Base-by-base conservation (phyloP, 495 filamentous ascomycete species). In the Aspergillus campestris region DNA sequence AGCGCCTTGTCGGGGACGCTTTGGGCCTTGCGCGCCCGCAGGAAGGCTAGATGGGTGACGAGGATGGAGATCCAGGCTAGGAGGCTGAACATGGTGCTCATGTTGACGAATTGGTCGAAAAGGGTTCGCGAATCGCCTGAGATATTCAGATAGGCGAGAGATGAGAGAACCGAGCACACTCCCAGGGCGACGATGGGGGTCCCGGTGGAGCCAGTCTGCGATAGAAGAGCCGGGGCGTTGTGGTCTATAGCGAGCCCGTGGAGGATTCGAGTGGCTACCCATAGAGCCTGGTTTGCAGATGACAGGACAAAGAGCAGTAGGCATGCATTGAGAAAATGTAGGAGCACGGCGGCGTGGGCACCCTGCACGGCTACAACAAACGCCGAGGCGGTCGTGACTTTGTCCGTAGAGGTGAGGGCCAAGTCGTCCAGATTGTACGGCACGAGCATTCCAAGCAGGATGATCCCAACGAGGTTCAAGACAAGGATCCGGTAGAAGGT, bases 401-500 rank as follows among this genome's bases (percentile, higher is more conserved):
- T 53, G 13, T 58, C 59, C 4, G 52, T 49, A 0, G 51, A 38
- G 18, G 45, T 30, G 8, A 62, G 65, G 9, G 69, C 52, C 3
- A 92, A 69, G 0, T 65, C 47, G 0, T 32, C 14, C 18, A 62
- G 63, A 51, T 79, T 62, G 46, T 74, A 74, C 6, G 77, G 75
- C 0, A 79, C 67, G 10, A 77, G 60, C 64, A 78, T 70, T n/a
- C 74, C 73, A 7, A 82, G 44, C 3, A 69, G 48, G 34, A 72
- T 65, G 32, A 79, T 56, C 0, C 66, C 64, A 18, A 78, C 53
- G 35, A 77, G 58, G 63, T 92, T 91, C 69, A 94, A 88, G 60
- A 91, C 72, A 47, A 83, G 48, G 50, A 94, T 87, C 30, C 89
- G 83, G 63, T 83, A 89, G 57, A 94, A 90, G 40, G 82, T 84